Base-by-base conservation (phyloP, 495 filamentous ascomycete species). In the Aspergillus steynii region DNA sequence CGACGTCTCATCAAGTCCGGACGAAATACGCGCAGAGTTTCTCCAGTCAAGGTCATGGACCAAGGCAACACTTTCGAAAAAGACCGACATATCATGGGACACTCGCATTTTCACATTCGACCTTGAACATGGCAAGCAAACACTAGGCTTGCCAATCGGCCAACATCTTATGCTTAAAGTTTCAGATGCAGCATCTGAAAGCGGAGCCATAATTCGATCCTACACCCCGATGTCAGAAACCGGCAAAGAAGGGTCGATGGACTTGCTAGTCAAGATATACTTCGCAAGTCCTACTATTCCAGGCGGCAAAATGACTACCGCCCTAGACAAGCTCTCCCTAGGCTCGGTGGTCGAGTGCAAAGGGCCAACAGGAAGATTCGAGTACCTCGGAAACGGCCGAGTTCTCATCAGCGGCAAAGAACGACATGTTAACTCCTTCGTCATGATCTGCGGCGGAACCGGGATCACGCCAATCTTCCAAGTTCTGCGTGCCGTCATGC, bases 401-500 rank as follows among this genome's bases (percentile, higher is more conserved):
- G 90, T 92, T 60, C 64, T 79, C 0, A 74, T 97, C 42, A 83
- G 84, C 45, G 86, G 84, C 3, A 78, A 76, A 37, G 73, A 82
- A 61, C 73, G 90, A 14, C 73, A 63, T 2, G 85, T 96, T 1
- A 81, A 81, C 47, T 82, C 80, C 28, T 93, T 98, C 72, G 79
- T 87, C 64, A 97, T 98, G 94, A 89, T 98, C 53, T 95, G 90
- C 62, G 94, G 83, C 31, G 94, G 94, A 42, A 90, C 85, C 3
- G 94, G 94, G 2, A 91, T 98, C 66, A 98, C 94, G 47, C 94
- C 94, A 1, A 90, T 97, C 58, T 96, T 88, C 76, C 90, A 96
- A 63, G 91, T 97, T 1, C 79, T 97, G 42, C 79, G 91, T 31
- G 91, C 91, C 4, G 85, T 95, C 2, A 84, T 92, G 75, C 77